Evolutionary conservation across 306 rosid genomes (phyloP), one percentile per base, ranked within the genome.

Genomic region (Psophocarpus tetragonolobus): DNA sequence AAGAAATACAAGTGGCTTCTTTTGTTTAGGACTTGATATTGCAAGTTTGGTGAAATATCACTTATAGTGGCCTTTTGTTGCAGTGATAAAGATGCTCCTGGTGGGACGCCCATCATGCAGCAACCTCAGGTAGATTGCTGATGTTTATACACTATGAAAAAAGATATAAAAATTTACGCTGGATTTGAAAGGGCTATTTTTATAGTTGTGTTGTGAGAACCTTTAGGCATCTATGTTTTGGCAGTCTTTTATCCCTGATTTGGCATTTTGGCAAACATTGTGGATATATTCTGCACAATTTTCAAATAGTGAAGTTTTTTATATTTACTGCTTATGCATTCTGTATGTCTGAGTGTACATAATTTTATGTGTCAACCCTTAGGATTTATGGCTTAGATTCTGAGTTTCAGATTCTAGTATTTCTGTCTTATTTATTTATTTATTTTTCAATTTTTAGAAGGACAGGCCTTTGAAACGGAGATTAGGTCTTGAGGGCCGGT

Each of bases 41-140:
- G 53, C 54, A 21, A n/a, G 15, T 70, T 10, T 54, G 67, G 20
- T 33, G 42, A 66, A 54, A 45, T 72, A 33, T 74, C 56, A 73
- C 84, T 88, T n/a, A 87, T 13, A 57, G 54, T 73, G 72, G 57
- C 62, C 84, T 80, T 83, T 71, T 63, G 84, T 69, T 78, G 85
- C 84, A 96, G 99, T 81, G 99, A 92, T 81, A 70, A 88, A 53
- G 88, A 86, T 80, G 94, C 99, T 66, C 99, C 99, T 14, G 98
- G 99, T 75, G 99, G 98, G 73, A 87, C 86, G 20, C 99, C 98
- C 71, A 85, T 96, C 72, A 92, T 96, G 98, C 99, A 96, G 88
- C 99, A 92, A 88, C 47, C 91, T 71, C 91, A 85, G 97, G 99
- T 96, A 81, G 78, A 61, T 61, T 57, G 45, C 61, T 35, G 36